phyloP scores from a whole-genome alignment of 495 filamentous ascomycete genomes.

The Penicillium longicatenatum region DNA sequence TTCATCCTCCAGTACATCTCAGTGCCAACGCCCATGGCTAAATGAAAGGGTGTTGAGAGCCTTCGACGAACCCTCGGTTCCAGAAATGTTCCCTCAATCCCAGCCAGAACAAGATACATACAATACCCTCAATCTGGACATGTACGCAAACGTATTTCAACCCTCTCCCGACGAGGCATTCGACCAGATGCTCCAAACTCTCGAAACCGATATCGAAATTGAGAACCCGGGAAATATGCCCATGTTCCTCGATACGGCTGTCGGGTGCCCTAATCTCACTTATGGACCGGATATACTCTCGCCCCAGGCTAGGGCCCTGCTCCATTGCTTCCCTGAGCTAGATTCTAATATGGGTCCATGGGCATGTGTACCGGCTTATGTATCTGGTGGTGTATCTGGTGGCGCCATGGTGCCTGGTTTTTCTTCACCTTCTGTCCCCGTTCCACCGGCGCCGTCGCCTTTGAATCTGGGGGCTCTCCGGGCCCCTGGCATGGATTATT shows the following conservation, averaged over 20 bases:
- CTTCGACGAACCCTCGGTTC: not conserved
- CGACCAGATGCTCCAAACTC: not conserved
- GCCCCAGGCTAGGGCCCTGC: not conserved
- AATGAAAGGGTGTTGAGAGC: not conserved
- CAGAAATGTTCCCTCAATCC: not conserved
- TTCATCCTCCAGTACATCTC: not conserved
- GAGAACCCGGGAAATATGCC: too few species aligned
- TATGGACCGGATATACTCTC: constrained; percentile 1
- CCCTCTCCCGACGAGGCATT: not conserved
- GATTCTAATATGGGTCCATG: not conserved
- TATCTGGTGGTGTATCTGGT: not conserved
- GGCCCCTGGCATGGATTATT: not conserved
- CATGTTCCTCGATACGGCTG: not conserved
- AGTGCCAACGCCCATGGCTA: not conserved
- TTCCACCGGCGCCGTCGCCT: not conserved
- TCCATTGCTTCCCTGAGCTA: not conserved
- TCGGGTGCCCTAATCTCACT: not conserved
- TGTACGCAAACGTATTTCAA: not conserved
- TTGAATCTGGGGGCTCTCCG: not conserved
- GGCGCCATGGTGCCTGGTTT: not conserved
- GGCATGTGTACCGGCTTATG: not conserved
- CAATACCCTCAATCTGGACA: not conserved
- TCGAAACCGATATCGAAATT: not conserved
- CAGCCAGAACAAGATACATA: not conserved
- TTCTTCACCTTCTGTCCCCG: not conserved